Evolutionary conservation across 1,284 basidiomycete genomes (phyloP).

Genomic region (Violaceomyces palustris): DNA sequence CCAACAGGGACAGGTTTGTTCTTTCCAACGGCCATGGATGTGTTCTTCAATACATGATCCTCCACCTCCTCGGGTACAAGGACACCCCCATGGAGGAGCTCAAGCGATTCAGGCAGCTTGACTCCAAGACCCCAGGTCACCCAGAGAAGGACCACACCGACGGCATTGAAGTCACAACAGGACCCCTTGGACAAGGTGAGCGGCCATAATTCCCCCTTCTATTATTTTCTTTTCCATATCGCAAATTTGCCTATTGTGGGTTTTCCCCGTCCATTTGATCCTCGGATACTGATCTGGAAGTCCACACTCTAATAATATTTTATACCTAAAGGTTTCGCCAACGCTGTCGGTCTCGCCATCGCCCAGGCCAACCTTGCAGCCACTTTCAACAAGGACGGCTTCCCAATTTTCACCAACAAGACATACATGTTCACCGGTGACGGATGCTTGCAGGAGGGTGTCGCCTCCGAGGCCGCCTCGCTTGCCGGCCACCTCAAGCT

Average conservation of each 20-base stretch:
- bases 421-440: constrained; percentile 87
- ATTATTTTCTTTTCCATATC: too few relatives aligned
- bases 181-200: constrained; percentile 90
- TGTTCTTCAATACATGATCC: constrained; percentile 67
- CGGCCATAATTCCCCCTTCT: too few relatives aligned
- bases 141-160: constrained; percentile 76
- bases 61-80: constrained; percentile 75
- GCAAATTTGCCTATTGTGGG: too few relatives aligned
- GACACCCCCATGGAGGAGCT: constrained; percentile 74
- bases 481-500: constrained; percentile 86
- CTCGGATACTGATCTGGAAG: too few relatives aligned
- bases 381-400: constrained; percentile 80
- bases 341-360: constrained; percentile 87
- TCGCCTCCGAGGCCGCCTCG: constrained; percentile 81
- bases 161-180: constrained; percentile 92
- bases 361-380: constrained; percentile 84
- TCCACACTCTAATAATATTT: too few relatives aligned
- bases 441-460: constrained; percentile 93
- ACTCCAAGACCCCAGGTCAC: constrained; percentile 68
- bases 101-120: constrained; percentile 66
- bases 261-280: too few relatives aligned
- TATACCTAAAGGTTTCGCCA: constrained; percentile 75
- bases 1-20: constrained; percentile 60
- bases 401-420: constrained; percentile 79
- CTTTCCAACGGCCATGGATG: constrained; percentile 60